Percentiles rank a stretch among this genome's conserved stretches.
These are phyloP conservation scores for Sporothrix dimorphospora DNA, from an alignment of 2,329 filamentous ascomycete species.

Conservation along the genomic window DNA sequence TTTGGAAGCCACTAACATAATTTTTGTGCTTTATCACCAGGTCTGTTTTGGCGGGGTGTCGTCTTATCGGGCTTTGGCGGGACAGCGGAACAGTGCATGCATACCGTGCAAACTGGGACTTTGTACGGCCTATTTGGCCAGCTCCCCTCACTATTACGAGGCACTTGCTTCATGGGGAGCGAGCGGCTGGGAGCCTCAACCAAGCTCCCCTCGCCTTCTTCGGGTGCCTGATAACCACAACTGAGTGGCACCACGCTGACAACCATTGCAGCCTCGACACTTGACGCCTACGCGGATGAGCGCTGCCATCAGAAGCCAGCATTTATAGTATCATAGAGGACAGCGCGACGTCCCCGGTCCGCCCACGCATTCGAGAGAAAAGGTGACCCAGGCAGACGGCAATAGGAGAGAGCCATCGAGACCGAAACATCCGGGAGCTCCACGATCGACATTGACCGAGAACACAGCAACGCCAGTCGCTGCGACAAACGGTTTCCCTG, in stretches of 20 bases:
- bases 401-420: not conserved
- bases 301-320: not conserved
- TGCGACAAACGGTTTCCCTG: not conserved
- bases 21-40: not conserved
- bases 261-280: not conserved
- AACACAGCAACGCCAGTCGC: not conserved
- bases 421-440: not conserved
- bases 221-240: constrained; percentile 14
- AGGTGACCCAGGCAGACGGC: constrained; percentile 18
- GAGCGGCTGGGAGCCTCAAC: not conserved
- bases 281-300: not conserved
- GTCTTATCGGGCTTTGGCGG: constrained; percentile 5
- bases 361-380: not conserved
- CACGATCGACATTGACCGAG: not conserved
- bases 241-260: not conserved
- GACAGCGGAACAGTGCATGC: not conserved
- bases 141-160: constrained; percentile 20
- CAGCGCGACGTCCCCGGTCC: not conserved
- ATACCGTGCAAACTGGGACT: not conserved
- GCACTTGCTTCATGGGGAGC: not conserved
- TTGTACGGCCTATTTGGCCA: not conserved
- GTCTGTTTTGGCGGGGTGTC: not conserved
- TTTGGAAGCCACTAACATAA: not conserved
- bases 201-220: constrained; percentile 19
- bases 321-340: not conserved